Base-by-base conservation (phyloP, 192 early-diverging fungal species). In the Diversispora epigaea region DNA sequence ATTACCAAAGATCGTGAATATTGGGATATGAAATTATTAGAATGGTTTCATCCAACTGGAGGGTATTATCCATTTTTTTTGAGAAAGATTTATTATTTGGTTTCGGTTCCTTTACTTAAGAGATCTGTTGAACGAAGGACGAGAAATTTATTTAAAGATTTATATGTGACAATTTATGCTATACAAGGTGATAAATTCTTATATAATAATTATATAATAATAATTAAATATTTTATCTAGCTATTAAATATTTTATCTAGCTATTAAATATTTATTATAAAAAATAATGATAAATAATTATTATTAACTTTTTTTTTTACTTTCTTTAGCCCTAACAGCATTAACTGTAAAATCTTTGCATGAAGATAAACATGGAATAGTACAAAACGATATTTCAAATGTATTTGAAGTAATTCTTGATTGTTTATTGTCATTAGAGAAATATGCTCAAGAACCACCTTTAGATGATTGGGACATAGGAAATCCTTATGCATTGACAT, bases 311-410 rank as follows among this genome's bases (percentile, higher is more conserved):
- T n/a, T 11, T 22, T 58, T 58, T 11, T 58, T 9, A 10, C 1
- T 12, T 58, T 25, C 15, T 3, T 4, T 15, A 69, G 68, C 68
- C 6, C 12, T 69, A 39, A 54, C 68, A 17, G 21, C 47, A 21
- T 40, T 69, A n/a, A 69, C 46, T 12, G 68, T 54, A 9, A 76
- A 71, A 4, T 82, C 81, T 0, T 80, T 78, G 46, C n/a, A 58
- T 2, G 78, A 80, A 46, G 81, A 82, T 62, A 65, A 71, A 25
- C 75, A 69, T 71, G 81, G 81, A 32, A 57, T 82, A 7, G 81
- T 82, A 4, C 81, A 82, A 41, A 76, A 65, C 58, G 81, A 82
- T 52, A 82, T 80, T 14, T 21, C 81, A 3, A 77, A 58, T 15
- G 74, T 82, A 21, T 65, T 82, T 4, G 81, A 82, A 71, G 19